phyloP scores from a whole-genome alignment of 768 basidiomycete species.

The Boletus sp. region DNA sequence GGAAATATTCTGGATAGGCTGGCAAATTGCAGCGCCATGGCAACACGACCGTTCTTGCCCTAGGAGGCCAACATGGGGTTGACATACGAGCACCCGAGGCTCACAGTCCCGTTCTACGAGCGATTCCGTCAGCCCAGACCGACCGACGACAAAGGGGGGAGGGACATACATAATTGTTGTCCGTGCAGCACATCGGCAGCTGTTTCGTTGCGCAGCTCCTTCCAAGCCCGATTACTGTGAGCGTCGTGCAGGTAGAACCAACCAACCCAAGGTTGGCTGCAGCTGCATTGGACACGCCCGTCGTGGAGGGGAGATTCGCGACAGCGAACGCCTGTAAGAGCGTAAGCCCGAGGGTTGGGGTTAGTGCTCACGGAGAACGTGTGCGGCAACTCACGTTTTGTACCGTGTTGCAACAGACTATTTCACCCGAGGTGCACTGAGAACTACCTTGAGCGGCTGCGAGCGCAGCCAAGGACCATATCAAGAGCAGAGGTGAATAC shows the following conservation, averaged over 20 bases:
- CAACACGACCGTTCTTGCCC: not conserved
- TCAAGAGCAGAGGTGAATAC: not conserved
- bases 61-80: slow-evolving; percentile 1
- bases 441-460: slow-evolving; percentile 4
- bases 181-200: slow-evolving; percentile 12
- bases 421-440: slow-evolving; percentile 7
- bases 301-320: not conserved
- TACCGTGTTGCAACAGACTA: slow-evolving; percentile 11
- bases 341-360: not conserved
- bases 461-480: slow-evolving; percentile 3
- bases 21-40: not conserved
- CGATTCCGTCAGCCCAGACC: not conserved
- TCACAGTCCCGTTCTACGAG: slow-evolving; percentile 7
- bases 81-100: slow-evolving; percentile 14
- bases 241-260: slow-evolving; percentile 1
- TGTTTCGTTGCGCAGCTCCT: slow-evolving; percentile 10
- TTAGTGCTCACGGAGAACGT: not conserved
- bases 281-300: slow-evolving; percentile 6
- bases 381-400: slow-evolving; percentile 6
- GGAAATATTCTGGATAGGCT: not conserved
- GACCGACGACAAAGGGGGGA: not conserved
- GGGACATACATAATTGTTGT: slow-evolving; percentile 12
- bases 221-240: slow-evolving; percentile 15
- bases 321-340: slow-evolving; percentile 5
- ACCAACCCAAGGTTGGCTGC: slow-evolving; percentile 17